A percentile compares a stretch with the other conserved stretches of the same genome.
phyloP scores from a whole-genome alignment of 192 early-diverging fungal genomes.

The Dissophora globulifera region DNA sequence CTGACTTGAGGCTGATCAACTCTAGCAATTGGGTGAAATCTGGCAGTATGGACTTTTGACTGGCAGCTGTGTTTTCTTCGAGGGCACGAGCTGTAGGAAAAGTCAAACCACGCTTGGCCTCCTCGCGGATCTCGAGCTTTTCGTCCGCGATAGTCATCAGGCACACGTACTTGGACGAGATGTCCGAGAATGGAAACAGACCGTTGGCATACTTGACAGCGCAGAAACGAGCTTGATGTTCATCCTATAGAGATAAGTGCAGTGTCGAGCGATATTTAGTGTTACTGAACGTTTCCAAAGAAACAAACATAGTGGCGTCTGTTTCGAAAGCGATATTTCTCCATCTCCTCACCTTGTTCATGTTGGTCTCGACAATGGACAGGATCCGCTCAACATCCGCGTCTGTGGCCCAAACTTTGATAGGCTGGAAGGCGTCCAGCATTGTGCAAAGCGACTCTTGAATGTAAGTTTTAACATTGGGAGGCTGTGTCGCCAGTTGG shows the following conservation, averaged over 20 bases:
- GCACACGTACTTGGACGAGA: conserved; percentile 71
- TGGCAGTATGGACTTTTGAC: conserved; percentile 24
- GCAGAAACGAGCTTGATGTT: conserved; percentile 66
- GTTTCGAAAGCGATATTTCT: too few relatives aligned
- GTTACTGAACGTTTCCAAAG: too few relatives aligned
- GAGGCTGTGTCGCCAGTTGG: conserved; percentile 67
- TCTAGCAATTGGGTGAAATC: conserved; percentile 51
- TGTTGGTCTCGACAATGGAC: conserved; percentile 63
- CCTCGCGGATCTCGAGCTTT: conserved; percentile 67
- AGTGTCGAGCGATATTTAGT: conserved; percentile 1
- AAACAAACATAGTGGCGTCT: too few relatives aligned
- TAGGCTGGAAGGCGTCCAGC: conserved; percentile 69
- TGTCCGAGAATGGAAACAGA: conserved; percentile 66
- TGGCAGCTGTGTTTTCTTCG: conserved; percentile 15
- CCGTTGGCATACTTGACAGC: conserved; percentile 71
- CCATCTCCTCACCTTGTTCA: conserved; percentile 51
- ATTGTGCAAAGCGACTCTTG: conserved; percentile 85
- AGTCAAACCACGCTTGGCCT: conserved; percentile 60
- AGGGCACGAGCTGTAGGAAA: conserved; percentile 35
- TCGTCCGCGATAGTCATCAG: conserved; percentile 60
- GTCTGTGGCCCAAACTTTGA: conserved; percentile 41
- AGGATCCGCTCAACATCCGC: conserved; percentile 45
- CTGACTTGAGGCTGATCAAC: conserved; percentile 41
- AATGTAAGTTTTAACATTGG: conserved; percentile 78
- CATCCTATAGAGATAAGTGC: conserved; percentile 14